phyloP scores from a whole-genome alignment of 345 rosid species.

The Reutealis trisperma region DNA sequence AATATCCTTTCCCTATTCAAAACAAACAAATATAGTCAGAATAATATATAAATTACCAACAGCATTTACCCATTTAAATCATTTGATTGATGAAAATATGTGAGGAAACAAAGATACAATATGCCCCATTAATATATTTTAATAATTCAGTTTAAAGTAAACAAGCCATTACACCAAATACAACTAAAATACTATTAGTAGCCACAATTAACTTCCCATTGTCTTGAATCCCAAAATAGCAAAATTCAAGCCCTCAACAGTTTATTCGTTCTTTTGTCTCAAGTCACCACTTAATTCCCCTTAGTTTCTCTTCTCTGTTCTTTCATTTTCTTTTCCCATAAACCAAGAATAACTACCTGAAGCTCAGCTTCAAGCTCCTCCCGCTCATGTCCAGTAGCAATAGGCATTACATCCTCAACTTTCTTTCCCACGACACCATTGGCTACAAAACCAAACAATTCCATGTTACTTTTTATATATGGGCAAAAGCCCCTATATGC shows the following conservation, averaged over 20 bases:
- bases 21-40: slow-evolving; percentile 8
- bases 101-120: not conserved
- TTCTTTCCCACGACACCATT: slow-evolving; percentile 55
- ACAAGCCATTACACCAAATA: not conserved
- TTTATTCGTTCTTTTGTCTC: not conserved
- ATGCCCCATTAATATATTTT: not conserved
- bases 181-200: not conserved
- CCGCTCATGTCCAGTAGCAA: slow-evolving; percentile 91
- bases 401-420: slow-evolving; percentile 75
- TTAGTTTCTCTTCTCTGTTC: not conserved
- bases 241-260: not conserved
- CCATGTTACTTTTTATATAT: too few species aligned
- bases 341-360: slow-evolving; percentile 45
- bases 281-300: not conserved
- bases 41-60: not conserved
- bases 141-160: not conserved
- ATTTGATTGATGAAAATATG: not conserved
- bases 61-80: not conserved
- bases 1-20: slow-evolving; percentile 62
- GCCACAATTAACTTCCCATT: not conserved
- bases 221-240: not conserved
- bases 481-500: too few species aligned
- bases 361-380: slow-evolving; percentile 84
- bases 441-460: slow-evolving; percentile 25
- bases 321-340: not conserved